Conservation (phyloP, 2,329 filamentous ascomycete species). For the Alternaria gansuensis region DNA sequence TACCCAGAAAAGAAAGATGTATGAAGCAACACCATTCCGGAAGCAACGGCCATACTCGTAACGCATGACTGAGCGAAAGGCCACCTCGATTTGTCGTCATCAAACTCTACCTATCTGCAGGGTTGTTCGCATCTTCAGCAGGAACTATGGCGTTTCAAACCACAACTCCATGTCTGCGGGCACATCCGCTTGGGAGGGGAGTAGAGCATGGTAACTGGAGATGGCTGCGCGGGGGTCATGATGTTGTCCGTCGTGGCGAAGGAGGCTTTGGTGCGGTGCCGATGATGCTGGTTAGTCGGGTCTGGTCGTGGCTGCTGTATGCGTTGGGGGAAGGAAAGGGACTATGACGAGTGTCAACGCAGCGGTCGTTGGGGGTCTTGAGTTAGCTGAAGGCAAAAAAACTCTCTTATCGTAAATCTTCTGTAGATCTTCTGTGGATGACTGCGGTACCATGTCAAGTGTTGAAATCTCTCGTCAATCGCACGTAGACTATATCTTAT, state of each 20-base stretch:
- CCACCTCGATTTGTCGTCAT: conserved; percentile 67
- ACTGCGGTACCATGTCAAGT: not conserved
- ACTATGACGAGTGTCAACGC: conserved; percentile 25
- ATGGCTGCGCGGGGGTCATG: conserved; percentile 72
- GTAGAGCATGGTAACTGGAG: conserved; percentile 74
- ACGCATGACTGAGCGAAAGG: conserved; percentile 80
- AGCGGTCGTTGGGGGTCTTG: conserved; percentile 11
- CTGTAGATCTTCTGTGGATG: not conserved
- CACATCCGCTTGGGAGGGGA: conserved; percentile 80
- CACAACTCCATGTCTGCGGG: conserved; percentile 79
- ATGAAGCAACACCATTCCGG: conserved; percentile 73
- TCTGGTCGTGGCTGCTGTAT: conserved; percentile 16
- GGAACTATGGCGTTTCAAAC: conserved; percentile 74
- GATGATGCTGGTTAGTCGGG: conserved; percentile 9
- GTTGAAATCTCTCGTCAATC: not conserved
- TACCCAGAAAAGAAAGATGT: conserved; percentile 67
- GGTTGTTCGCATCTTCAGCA: conserved; percentile 73
- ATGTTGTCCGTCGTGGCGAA: conserved; percentile 55
- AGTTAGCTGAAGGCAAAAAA: not conserved
- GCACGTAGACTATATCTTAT: not conserved
- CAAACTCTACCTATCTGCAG: conserved; percentile 42
- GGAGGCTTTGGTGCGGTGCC: conserved; percentile 35
- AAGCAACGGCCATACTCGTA: conserved; percentile 75
- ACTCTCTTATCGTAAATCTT: conserved; percentile 10
- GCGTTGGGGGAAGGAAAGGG: conserved; percentile 1